Evolutionary conservation across 768 basidiomycete species (phyloP).

Genomic region (Termitomyces sp.): DNA sequence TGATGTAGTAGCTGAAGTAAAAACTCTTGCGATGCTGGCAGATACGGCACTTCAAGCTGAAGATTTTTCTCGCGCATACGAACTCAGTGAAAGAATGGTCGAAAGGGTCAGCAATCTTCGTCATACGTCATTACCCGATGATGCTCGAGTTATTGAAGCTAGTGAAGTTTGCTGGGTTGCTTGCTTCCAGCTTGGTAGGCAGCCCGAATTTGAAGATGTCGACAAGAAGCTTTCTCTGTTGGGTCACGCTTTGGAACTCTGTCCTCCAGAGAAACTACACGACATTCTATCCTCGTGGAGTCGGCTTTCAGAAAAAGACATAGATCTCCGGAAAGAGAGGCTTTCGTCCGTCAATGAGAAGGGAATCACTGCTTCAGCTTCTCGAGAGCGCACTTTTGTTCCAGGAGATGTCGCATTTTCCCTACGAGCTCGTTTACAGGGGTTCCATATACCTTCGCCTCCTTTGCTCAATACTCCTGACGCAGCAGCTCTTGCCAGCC

Average conservation of each 20-base stretch:
- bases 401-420: slow-evolving; percentile 40
- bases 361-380: slow-evolving; percentile 16
- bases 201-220: slow-evolving; percentile 67
- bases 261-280: slow-evolving; percentile 73
- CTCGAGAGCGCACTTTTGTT: slow-evolving; percentile 13
- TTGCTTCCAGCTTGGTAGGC: slow-evolving; percentile 82
- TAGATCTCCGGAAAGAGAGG: slow-evolving; percentile 42
- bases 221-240: slow-evolving; percentile 64
- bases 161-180: slow-evolving; percentile 86
- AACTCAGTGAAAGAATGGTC: slow-evolving; percentile 69
- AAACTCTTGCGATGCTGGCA: slow-evolving; percentile 84
- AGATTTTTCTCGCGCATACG: slow-evolving; percentile 72
- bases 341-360: slow-evolving; percentile 21
- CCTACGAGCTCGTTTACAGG: slow-evolving; percentile 55
- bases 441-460: slow-evolving; percentile 63
- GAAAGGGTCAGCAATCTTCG: slow-evolving; percentile 49
- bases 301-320: slow-evolving; percentile 61
- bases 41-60: slow-evolving; percentile 80
- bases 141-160: slow-evolving; percentile 47
- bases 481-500: slow-evolving; percentile 71
- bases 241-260: slow-evolving; percentile 79
- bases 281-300: slow-evolving; percentile 80
- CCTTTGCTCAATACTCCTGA: slow-evolving; percentile 70
- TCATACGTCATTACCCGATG: slow-evolving; percentile 21
- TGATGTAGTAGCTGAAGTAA: slow-evolving; percentile 72